Conservation (phyloP, 2,329 filamentous ascomycete genomes). For the Pseudogymnoascus sp. region DNA sequence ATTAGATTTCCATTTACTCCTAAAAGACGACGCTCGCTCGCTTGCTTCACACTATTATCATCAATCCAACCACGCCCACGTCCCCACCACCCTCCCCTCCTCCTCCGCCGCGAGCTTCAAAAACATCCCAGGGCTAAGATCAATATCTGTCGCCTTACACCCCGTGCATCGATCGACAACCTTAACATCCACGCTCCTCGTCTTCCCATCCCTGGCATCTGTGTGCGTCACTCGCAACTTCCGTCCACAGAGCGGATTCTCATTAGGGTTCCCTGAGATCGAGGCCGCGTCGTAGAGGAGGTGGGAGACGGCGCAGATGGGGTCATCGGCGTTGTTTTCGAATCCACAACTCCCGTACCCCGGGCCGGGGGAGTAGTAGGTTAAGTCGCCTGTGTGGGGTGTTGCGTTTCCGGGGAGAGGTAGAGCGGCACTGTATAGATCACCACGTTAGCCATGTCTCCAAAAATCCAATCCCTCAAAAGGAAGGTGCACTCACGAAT, state of each 20-base stretch:
- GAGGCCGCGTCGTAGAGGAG: slow-evolving; percentile 57
- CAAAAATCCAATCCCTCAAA: slow-evolving; percentile 11
- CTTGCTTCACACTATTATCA: background rate
- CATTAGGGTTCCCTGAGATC: slow-evolving; percentile 50
- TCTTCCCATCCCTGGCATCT: slow-evolving; percentile 41
- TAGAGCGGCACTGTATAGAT: slow-evolving; percentile 25
- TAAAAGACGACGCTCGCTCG: slow-evolving; percentile 4
- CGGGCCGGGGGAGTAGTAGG: slow-evolving; percentile 60
- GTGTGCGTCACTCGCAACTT: slow-evolving; percentile 56
- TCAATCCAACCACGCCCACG: slow-evolving; percentile 33
- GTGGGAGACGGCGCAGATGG: slow-evolving; percentile 62
- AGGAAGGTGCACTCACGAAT: background rate
- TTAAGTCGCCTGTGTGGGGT: slow-evolving; percentile 57
- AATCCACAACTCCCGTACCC: slow-evolving; percentile 64
- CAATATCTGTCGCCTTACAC: slow-evolving; percentile 37
- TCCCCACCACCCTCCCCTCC: slow-evolving; percentile 35
- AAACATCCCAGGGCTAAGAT: slow-evolving; percentile 39
- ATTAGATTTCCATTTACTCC: background rate
- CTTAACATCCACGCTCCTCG: slow-evolving; percentile 52
- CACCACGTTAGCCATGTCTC: background rate
- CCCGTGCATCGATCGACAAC: slow-evolving; percentile 57
- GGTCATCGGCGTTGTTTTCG: slow-evolving; percentile 46
- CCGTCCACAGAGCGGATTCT: slow-evolving; percentile 61
- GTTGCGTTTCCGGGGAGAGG: slow-evolving; percentile 46
- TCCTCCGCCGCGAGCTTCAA: slow-evolving; percentile 41